Conservation (phyloP, 1,284 basidiomycete genomes). For the Fomitopsis betulina region DNA sequence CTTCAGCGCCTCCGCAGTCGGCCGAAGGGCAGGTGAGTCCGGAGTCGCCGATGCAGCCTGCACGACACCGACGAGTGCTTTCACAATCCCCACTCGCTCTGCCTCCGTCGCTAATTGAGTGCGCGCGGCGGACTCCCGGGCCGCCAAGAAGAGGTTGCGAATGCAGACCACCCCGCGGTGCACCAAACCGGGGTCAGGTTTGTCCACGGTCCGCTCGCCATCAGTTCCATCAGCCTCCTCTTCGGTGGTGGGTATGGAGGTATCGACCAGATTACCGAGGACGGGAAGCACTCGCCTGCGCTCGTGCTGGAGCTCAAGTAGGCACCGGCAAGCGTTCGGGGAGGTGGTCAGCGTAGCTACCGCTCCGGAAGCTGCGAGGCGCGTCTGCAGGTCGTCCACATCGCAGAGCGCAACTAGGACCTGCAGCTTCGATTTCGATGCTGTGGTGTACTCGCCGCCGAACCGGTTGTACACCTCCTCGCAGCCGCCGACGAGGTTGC, state of each 20-base stretch:
- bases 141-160: conserved; percentile 54
- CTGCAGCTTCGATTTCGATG: conserved; percentile 65
- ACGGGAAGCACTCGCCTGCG: conserved; percentile 55
- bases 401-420: conserved; percentile 83
- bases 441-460: conserved; percentile 36
- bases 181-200: conserved; percentile 54
- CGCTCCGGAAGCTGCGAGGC: conserved; percentile 82
- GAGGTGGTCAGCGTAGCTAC: conserved; percentile 76
- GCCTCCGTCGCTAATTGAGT: conserved; percentile 45
- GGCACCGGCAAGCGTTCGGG: conserved; percentile 50
- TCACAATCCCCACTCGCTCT: conserved; percentile 43
- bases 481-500: conserved; percentile 83
- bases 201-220: conserved; percentile 25
- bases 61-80: conserved; percentile 45
- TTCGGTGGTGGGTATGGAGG: conserved; percentile 31
- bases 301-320: conserved; percentile 63
- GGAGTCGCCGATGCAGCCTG: conserved; percentile 30
- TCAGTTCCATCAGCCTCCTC: conserved; percentile 27
- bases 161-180: conserved; percentile 75
- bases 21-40: conserved; percentile 32
- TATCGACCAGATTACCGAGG: conserved; percentile 62
- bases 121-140: conserved; percentile 33
- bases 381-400: conserved; percentile 78
- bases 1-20: conserved; percentile 43
- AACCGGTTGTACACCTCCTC: conserved; percentile 74